Evolutionary conservation across 2,329 filamentous ascomycete genomes (phyloP), one percentile per base, ranked within the genome.

Genomic region (Sarocladium kiliense): DNA sequence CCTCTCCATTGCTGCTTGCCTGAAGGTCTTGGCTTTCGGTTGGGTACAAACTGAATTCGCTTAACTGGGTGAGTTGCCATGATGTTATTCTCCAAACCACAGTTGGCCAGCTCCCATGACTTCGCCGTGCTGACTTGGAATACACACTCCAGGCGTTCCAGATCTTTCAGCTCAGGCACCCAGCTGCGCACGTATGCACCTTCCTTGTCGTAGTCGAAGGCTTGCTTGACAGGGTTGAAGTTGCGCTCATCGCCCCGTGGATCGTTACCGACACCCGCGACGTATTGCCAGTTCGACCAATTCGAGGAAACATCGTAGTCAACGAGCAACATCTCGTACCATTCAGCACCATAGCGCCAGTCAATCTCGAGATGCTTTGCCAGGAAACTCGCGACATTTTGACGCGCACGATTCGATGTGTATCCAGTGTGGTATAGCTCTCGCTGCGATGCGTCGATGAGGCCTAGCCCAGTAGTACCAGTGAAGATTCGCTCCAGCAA

Each of bases 211-310:
- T 93, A 92, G 59, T 91, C 87, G 42, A 88, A 81, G 0, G 84
- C 86, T 66, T 93, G 89, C 67, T 92, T 92, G 50, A 93, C 83
- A 0, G 88, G 88, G 63, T 93, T 93, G 75, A 92, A 92, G 14
- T 88, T 81, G n/a, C 89, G 76, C 0, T 81, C 81, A 5, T 87
- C 81, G 6, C 85, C 84, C 21, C 88, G 74, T 0, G 88, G 89
- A 61, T 93, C 88, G 60, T 91, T 92, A 7, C 89, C 89, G 0
- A 93, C 87, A 0, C 89, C 89, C 0, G 88, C 80, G 0, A 89
- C 82, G 58, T 93, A 93, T 67, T 91, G 88, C 89, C 88, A 92
- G 63, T 91, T 91, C 10, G 84, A 84, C 88, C 88, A 93, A 61
- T 92, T 92, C 57, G 79, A 87, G 14, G 80, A 83, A 0, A 88